phyloP scores from a whole-genome alignment of 768 basidiomycete species.

The Lactifluus hygrophoroides region DNA sequence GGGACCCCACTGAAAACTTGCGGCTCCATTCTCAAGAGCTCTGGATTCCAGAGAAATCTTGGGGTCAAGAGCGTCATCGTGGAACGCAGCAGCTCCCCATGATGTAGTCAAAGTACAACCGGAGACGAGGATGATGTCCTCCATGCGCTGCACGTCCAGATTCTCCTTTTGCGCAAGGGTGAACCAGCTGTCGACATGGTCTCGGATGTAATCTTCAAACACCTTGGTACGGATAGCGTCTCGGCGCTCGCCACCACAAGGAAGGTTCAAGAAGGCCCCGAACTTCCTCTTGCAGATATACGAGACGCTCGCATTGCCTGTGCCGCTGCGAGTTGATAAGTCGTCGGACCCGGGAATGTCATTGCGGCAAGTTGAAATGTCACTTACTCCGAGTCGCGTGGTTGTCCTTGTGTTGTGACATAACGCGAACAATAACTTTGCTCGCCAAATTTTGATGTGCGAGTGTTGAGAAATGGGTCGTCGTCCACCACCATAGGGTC shows the following conservation, averaged over 20 bases:
- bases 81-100: not conserved
- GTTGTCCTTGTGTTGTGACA: not conserved
- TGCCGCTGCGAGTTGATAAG: not conserved
- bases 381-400: not conserved
- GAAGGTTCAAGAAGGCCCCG: not conserved
- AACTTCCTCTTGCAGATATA: not conserved
- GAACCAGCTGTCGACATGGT: not conserved
- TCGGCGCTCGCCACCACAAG: not conserved
- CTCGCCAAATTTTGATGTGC: not conserved
- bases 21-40: not conserved
- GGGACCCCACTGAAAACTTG: not conserved
- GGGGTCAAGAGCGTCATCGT: not conserved
- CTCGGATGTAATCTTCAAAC: not conserved
- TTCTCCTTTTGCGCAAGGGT: not conserved
- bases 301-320: not conserved
- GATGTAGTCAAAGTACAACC: not conserved
- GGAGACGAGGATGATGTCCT: not conserved
- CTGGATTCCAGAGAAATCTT: not conserved
- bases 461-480: not conserved
- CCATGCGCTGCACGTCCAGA: not conserved
- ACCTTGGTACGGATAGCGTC: not conserved
- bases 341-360: no score
- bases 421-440: not conserved
- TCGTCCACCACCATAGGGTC: not conserved
- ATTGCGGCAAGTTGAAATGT: not conserved